These are phyloP conservation scores for Cicer bijugum DNA, from an alignment of 306 rosid genomes.

Conservation along the genomic window DNA sequence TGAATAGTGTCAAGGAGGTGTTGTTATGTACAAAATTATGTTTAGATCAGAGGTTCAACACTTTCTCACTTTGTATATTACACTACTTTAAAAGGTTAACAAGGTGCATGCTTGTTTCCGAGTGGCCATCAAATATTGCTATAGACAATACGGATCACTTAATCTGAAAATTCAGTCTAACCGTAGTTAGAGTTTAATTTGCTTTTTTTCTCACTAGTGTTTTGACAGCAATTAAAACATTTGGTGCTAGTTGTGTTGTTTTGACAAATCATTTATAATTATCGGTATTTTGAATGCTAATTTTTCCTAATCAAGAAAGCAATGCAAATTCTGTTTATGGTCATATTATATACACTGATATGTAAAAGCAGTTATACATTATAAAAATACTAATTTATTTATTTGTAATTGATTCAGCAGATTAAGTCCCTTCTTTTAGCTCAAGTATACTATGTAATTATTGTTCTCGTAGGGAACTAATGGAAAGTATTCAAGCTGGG, in stretches of 20 bases:
- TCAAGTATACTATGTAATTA: slow-evolving; percentile 35
- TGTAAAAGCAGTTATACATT: slow-evolving; percentile 10
- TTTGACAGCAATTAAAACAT: slow-evolving; percentile 5
- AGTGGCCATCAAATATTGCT: slow-evolving; percentile 4
- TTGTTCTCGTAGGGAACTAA: slow-evolving; percentile 74
- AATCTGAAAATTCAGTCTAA: not conserved
- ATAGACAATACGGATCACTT: not conserved
- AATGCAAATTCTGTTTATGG: slow-evolving; percentile 9
- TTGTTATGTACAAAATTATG: not conserved
- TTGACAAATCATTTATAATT: not conserved
- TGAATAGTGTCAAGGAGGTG: not conserved
- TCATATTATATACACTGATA: not conserved
- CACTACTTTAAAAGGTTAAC: slow-evolving; percentile 14
- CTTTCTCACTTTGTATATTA: slow-evolving; percentile 1
- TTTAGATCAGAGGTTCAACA: not conserved
- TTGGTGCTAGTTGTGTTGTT: slow-evolving; percentile 13
- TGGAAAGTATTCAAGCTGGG: slow-evolving; percentile 77
- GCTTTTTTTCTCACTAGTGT: not conserved
- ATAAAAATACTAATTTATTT: not conserved
- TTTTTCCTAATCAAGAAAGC: not conserved
- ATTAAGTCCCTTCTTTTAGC: slow-evolving; percentile 30
- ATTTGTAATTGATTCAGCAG: not conserved
- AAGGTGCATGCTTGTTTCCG: not conserved
- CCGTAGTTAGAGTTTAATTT: not conserved
- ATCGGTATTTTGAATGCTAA: not conserved